These are phyloP conservation scores for Buxus sempervirens DNA, from an alignment of 164 flowering plant species.

Conservation along the genomic window DNA sequence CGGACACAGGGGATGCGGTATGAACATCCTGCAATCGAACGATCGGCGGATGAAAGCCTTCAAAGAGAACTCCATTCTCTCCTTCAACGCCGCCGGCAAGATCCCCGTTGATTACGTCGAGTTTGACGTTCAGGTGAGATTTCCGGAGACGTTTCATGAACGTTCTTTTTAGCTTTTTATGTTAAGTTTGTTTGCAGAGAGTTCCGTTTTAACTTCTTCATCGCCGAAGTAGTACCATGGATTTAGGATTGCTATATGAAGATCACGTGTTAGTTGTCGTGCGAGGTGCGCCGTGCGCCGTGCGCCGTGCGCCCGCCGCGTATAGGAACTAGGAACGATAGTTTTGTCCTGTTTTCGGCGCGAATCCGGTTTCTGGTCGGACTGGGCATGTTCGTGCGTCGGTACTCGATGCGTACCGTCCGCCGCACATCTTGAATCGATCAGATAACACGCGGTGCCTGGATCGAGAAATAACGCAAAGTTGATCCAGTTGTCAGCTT, in stretches of 20 bases:
- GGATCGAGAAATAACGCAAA: too few relatives aligned
- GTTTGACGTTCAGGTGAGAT: constrained; percentile 82
- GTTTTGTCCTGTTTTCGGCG: too few relatives aligned
- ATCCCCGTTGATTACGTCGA: constrained; percentile 66
- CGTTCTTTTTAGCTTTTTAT: background rate
- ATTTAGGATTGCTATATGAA: too few relatives aligned
- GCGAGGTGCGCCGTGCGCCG: constrained; percentile 3
- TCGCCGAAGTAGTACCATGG: too few relatives aligned
- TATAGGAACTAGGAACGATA: too few relatives aligned
- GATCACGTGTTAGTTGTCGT: background rate
- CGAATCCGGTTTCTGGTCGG: too few relatives aligned
- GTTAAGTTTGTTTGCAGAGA: background rate
- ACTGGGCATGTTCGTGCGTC: too few relatives aligned
- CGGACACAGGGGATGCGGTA: constrained; percentile 86
- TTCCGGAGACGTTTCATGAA: background rate
- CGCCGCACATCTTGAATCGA: too few relatives aligned
- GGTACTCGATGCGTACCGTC: too few relatives aligned
- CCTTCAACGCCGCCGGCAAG: constrained; percentile 63
- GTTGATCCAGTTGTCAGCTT: too few relatives aligned
- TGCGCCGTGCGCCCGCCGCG: constrained; percentile 6
- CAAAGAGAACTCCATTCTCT: constrained; percentile 72
- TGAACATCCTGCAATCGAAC: constrained; percentile 63
- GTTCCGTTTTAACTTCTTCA: background rate
- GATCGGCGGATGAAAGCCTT: constrained; percentile 60
- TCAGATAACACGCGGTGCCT: too few relatives aligned